Conservation (phyloP, 2,329 filamentous ascomycete species). For the Colletotrichum australisinense region DNA sequence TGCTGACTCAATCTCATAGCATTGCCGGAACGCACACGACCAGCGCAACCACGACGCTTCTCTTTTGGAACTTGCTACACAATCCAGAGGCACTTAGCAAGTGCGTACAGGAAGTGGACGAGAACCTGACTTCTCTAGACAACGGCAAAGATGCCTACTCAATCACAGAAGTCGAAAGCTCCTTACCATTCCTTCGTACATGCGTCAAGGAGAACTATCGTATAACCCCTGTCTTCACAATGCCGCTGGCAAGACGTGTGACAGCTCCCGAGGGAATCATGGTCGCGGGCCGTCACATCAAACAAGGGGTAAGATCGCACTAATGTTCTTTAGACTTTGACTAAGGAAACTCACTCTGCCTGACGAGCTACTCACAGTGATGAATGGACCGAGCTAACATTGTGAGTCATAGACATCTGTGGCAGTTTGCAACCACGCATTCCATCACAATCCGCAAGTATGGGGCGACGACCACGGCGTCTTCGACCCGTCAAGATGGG, state of each 20-base stretch:
- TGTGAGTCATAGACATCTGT: neutral
- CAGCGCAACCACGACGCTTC: neutral
- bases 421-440: conserved; percentile 21
- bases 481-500: conserved; percentile 11
- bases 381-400: neutral
- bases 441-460: conserved; percentile 15
- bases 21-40: conserved; percentile 24
- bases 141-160: conserved; percentile 6
- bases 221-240: conserved; percentile 11
- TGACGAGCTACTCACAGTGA: neutral
- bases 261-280: conserved; percentile 16
- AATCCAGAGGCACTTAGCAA: neutral
- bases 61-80: conserved; percentile 21
- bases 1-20: neutral
- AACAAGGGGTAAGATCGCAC: conserved; percentile 1
- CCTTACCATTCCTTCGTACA: neutral
- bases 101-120: conserved; percentile 9
- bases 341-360: neutral
- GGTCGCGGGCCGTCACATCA: conserved; percentile 9
- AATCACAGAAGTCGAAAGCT: conserved; percentile 5
- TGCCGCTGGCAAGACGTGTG: conserved; percentile 21
- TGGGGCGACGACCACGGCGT: conserved; percentile 15
- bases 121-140: neutral
- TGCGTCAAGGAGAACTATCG: conserved; percentile 30
- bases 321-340: neutral